A percentile compares a stretch with the other conserved stretches of the same genome.
Conservation (phyloP, 225 moss, liverwort and hornwort species). For the Bryoerythrophyllum caledonicum region DNA sequence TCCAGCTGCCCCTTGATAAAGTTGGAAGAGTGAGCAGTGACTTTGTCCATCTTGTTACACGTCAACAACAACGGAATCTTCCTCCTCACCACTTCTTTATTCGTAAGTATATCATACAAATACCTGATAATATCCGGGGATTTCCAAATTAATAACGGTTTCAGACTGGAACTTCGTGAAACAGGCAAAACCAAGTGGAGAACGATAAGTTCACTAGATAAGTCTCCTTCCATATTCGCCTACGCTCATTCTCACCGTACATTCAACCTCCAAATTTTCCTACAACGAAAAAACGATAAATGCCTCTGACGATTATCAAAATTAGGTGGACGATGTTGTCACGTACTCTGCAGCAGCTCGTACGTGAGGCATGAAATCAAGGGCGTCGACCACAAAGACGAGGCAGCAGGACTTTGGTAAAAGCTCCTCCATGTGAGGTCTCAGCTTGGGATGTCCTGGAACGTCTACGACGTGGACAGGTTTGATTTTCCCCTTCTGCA, state of each 20-base stretch:
- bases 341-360: slow-evolving; percentile 85
- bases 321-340: neutral
- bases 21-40: slow-evolving; percentile 91
- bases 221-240: neutral
- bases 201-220: neutral
- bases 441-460: slow-evolving; percentile 89
- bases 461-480: slow-evolving; percentile 85
- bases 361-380: slow-evolving; percentile 87
- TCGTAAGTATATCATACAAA: slow-evolving; percentile 84
- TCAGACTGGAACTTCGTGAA: neutral
- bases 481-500: slow-evolving; percentile 76
- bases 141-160: slow-evolving; percentile 6
- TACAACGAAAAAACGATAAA: neutral
- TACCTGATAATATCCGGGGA: slow-evolving; percentile 51
- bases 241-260: neutral
- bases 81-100: slow-evolving; percentile 67
- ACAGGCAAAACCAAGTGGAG: slow-evolving; percentile 1
- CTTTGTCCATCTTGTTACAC: slow-evolving; percentile 99
- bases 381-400: slow-evolving; percentile 84
- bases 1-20: slow-evolving; percentile 93
- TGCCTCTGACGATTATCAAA: neutral
- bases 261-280: neutral
- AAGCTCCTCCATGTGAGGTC: slow-evolving; percentile 78
- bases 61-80: slow-evolving; percentile 81
- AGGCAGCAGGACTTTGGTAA: slow-evolving; percentile 81